These are phyloP conservation scores for Colletotrichum viniferum DNA, from an alignment of 2,329 filamentous ascomycete genomes.

Conservation along the genomic window DNA sequence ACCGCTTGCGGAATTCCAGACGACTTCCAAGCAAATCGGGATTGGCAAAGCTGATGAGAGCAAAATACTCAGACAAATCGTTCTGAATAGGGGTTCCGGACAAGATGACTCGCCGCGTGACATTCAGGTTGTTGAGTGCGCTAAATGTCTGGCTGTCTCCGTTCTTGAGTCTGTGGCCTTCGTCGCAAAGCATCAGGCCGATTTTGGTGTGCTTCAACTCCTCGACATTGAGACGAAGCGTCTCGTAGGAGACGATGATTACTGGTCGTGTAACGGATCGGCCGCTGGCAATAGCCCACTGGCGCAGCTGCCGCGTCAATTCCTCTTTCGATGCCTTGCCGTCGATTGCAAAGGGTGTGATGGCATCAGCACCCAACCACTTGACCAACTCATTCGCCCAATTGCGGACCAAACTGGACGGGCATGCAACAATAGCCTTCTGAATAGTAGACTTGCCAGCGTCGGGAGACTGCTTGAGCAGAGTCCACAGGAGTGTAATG, in stretches of 20 bases:
- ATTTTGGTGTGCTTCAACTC: slow-evolving; percentile 90
- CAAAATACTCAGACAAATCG: slow-evolving; percentile 97
- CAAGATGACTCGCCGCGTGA: slow-evolving; percentile 88
- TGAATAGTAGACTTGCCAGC: slow-evolving; percentile 94
- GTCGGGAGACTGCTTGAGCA: slow-evolving; percentile 93
- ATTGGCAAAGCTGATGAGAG: slow-evolving; percentile 95
- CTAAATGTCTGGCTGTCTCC: slow-evolving; percentile 95
- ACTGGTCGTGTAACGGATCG: slow-evolving; percentile 88
- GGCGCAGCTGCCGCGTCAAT: slow-evolving; percentile 84
- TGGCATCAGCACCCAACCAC: slow-evolving; percentile 92
- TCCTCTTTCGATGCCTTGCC: slow-evolving; percentile 97
- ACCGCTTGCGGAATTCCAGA: slow-evolving; percentile 90
- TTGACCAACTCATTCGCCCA: slow-evolving; percentile 98
- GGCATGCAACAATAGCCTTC: slow-evolving; percentile 96
- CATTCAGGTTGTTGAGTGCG: slow-evolving; percentile 87
- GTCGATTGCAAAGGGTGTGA: slow-evolving; percentile 93
- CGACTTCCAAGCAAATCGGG: slow-evolving; percentile 88
- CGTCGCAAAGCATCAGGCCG: slow-evolving; percentile 91
- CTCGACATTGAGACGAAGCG: slow-evolving; percentile 86
- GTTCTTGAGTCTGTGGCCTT: slow-evolving; percentile 96
- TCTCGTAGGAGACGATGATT: slow-evolving; percentile 98
- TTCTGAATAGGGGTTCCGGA: slow-evolving; percentile 98
- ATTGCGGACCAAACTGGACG: slow-evolving; percentile 93
- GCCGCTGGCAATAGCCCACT: slow-evolving; percentile 94
- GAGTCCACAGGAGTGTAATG: slow-evolving; percentile 94